Conservation (phyloP, 1,284 basidiomycete genomes). For the Chalciporus piperatoides region DNA sequence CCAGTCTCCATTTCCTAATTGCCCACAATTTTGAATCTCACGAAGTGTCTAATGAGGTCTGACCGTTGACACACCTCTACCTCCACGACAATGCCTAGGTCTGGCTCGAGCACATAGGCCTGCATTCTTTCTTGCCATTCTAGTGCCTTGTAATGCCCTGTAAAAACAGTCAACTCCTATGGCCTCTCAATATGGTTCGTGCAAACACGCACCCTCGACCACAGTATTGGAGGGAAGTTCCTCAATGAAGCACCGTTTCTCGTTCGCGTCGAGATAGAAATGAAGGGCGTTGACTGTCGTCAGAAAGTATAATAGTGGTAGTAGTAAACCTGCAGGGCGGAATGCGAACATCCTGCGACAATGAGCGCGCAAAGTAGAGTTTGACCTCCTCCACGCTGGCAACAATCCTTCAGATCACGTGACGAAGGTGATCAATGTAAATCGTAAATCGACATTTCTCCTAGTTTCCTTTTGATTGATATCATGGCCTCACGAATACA, state of each 20-base stretch:
- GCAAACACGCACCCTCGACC: conserved; percentile 73
- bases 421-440: background rate
- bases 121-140: conserved; percentile 82
- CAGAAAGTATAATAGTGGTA: conserved; percentile 18
- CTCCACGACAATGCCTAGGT: conserved; percentile 86
- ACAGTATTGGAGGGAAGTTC: conserved; percentile 97
- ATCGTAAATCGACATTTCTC: too few species aligned
- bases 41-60: conserved; percentile 1
- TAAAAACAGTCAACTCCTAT: conserved; percentile 11
- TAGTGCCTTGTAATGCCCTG: conserved; percentile 90
- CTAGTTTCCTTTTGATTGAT: conserved; percentile 17
- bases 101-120: conserved; percentile 68
- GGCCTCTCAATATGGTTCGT: background rate
- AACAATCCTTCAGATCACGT: background rate
- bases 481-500: conserved; percentile 57
- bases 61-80: conserved; percentile 62
- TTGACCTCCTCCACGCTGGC: background rate
- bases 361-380: background rate
- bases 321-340: conserved; percentile 19
- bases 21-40: conserved; percentile 1
- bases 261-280: conserved; percentile 90
- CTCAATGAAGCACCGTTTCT: conserved; percentile 94
- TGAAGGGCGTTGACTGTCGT: conserved; percentile 51
- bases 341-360: conserved; percentile 25
- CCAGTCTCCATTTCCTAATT: conserved; percentile 73